Base-by-base conservation (phyloP, 768 basidiomycete genomes). In the Russula lepida region DNA sequence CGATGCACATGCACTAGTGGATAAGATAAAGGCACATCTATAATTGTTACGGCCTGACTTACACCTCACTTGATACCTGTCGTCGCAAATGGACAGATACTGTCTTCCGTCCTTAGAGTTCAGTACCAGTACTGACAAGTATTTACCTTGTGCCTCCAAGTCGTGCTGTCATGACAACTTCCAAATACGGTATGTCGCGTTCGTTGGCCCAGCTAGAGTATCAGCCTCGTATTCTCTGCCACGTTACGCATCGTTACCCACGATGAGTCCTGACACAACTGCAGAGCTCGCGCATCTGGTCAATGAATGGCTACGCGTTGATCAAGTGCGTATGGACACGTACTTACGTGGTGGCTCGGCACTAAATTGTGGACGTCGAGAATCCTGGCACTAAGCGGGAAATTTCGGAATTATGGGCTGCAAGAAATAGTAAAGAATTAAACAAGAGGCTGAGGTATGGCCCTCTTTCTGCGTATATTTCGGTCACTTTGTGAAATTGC, bases 401-500 rank as follows among this genome's bases (percentile, higher is more conserved):
- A 63, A 79, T 85, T 27, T 72, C 79, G 56, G 65, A 62, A 1
- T 72, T 86, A 9, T 78, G 78, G 76, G 67, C 74, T 37, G 69
- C 71, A 12, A 73, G 75, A 21, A 70, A 81, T 37, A 69, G 68
- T 7, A 68, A 70, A 30, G 84, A 84, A 69, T 71, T 87, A 17
- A 79, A 83, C 58, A 78, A 69, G 55, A 78, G 84, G 25, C 75
- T 87, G 78, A 79, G 79, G 85, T 82, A 58, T 49, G 46, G 17
- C 11, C 9, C 32, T 51, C 41, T 8, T 39, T 27, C 43, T 19
- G 11, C 8, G 9, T 32, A 25, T 54, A 15, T 25, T 30, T 46
- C n/a, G 23, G 15, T 21, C 17, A 17, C 13, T 46, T 28, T 37
- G 51, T 53, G 28, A 64, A 30, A 44, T 12, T 33, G 4, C n/a